Evolutionary conservation across 306 rosid species (phyloP), one percentile per base, ranked within the genome.

Genomic region (Castanea crenata): DNA sequence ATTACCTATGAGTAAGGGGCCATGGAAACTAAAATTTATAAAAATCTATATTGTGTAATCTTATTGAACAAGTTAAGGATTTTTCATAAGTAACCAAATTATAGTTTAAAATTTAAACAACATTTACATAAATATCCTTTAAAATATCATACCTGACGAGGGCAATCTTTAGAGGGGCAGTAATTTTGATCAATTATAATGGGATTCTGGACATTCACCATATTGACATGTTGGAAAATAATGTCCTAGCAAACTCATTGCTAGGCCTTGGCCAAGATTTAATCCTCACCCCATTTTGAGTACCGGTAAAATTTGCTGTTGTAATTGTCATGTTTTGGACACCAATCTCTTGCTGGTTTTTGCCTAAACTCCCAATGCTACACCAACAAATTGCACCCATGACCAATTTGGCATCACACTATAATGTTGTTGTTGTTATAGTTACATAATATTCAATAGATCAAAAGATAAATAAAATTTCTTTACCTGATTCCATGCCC

Each of bases 401-500:
- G 46, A 15, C 18, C 27, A 16, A 8, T 14, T 31, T 12, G 14
- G 0, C 8, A 57, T 19, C 2, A 19, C 16, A 2, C 3, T 10
- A 49, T 49, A 49, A 74, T 19, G 69, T 68, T 18, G 20, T 58
- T 20, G 11, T 58, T 20, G 6, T 54, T 63, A 27, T 2, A 52
- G 4, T 46, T 1, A 2, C 12, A n/a, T n/a, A 41, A n/a, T 4
- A 69, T 2, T 23, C 6, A 18, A 19, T 11, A 14, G 15, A 46
- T 46, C 54, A 0, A 68, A 29, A n/a, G 19, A 29, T 11, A 27
- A 10, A 1, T 16, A 73, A 8, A 9, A 7, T 38, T 10, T 13
- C 3, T 14, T n/a, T 75, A 87, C 93, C 93, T 89, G 9, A 89
- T 85, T 64, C 93, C 93, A 49, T 90, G 94, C 32, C 94, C 92